Conservation (phyloP, 2,329 filamentous ascomycete species). For the Orbilia oligospora region DNA sequence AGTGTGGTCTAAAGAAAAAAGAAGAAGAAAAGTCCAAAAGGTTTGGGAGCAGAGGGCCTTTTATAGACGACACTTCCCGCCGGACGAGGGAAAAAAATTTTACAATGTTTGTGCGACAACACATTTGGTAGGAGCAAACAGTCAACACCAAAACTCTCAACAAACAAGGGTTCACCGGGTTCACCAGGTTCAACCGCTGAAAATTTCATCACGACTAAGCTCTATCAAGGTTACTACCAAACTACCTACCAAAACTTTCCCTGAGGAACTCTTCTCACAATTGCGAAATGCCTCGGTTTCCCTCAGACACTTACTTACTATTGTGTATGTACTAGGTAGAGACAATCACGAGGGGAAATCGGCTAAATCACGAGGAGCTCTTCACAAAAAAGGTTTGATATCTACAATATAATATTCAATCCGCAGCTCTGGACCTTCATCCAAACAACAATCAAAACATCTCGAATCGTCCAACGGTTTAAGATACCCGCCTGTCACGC, state of each 20-base stretch:
- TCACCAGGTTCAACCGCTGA: not conserved
- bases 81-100: constrained; percentile 46
- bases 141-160: not conserved
- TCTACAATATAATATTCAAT: not conserved
- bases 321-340: too few relatives aligned
- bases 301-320: too few relatives aligned
- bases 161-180: constrained; percentile 15
- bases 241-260: not conserved
- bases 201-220: constrained; percentile 8
- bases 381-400: not conserved
- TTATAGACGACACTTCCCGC: constrained; percentile 34
- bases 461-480: constrained; percentile 60
- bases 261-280: not conserved
- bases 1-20: constrained; percentile 62
- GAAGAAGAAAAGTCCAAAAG: constrained; percentile 16
- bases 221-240: not conserved
- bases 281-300: constrained; percentile 4
- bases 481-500: constrained; percentile 61
- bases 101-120: constrained; percentile 27
- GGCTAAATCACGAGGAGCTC: constrained; percentile 5
- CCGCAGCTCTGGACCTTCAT: not conserved
- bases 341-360: not conserved
- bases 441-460: constrained; percentile 24
- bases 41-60: constrained; percentile 21
- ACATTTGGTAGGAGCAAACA: constrained; percentile 44